Base-by-base conservation (phyloP, 2,329 filamentous ascomycete genomes). In the Aureobasidium sp. region DNA sequence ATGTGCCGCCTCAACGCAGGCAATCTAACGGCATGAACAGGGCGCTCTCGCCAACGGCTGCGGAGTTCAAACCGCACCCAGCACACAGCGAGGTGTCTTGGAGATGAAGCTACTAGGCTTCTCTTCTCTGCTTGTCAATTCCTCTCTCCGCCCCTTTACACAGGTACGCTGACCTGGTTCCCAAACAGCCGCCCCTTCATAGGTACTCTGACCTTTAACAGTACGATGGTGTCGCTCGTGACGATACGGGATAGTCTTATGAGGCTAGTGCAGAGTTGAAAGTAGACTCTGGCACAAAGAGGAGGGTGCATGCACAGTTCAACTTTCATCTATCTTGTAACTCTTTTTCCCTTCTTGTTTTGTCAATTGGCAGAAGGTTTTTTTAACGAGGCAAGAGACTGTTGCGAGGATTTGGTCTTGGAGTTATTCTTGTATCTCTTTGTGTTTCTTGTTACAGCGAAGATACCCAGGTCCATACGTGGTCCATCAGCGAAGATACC, bases 181-280 rank as follows among this genome's bases (percentile, higher is more conserved):
- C 50, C 36, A 39, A 54, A 57, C 39, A 57, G 39, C 41, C 37
- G 37, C 53, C 36, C 30, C 44, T 47, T n/a, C n/a, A 55, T 11
- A 57, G 53, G 53, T 57, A 57, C 53, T 57, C 53, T 57, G 53
- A 45, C 53, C 53, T 57, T 45, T 36, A 45, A 57, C 53, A 57
- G 53, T 54, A 54, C 6, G 50, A 39, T 54, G 50, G 50, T 54
- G 6, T 54, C 50, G 36, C 50, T 54, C 36, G 50, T 54, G 50
- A 54, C 36, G 50, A 54, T 42, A 41, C 50, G 37, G 8, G 36
- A 30, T 39, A 54, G 50, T 39, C 50, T 30, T 2, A 10, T 15
- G 50, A 54, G 50, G 37, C 50, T 41, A 41, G 34, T 54, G 50
- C 36, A 54, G 50, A 16, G 50, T 54, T 54, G 50, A 29, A 41